A percentile compares a stretch with the other conserved stretches of the same genome.
phyloP scores from a whole-genome alignment of 106 monocot genomes.

The Apostasia shenzhenica region DNA sequence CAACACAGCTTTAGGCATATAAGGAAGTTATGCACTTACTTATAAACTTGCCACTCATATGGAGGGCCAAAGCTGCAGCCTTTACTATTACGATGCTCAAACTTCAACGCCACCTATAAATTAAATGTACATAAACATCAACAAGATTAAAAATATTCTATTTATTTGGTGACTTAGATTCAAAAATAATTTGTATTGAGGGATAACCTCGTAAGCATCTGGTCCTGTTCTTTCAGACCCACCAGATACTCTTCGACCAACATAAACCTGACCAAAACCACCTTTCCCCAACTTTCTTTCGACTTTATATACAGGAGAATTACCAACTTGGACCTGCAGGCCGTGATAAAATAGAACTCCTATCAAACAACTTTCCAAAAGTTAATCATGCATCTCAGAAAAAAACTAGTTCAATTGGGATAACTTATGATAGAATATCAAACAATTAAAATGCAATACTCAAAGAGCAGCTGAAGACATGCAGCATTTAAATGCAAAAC shows the following conservation, averaged over 20 bases:
- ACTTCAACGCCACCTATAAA: constrained; percentile 73
- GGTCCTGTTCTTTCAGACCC: constrained; percentile 82
- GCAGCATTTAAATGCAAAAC: not conserved
- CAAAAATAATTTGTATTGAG: not conserved
- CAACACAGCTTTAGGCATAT: not conserved
- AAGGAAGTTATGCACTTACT: constrained; percentile 34
- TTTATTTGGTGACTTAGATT: not conserved
- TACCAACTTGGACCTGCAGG: constrained; percentile 86
- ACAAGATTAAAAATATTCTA: not conserved
- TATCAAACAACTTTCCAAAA: not conserved
- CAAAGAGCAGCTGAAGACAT: not conserved
- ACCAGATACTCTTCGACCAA: constrained; percentile 85
- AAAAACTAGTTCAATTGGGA: not conserved
- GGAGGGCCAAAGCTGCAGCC: constrained; percentile 91
- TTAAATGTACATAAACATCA: not conserved
- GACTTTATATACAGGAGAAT: constrained; percentile 90
- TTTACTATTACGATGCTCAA: constrained; percentile 88
- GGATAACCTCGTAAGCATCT: constrained; percentile 88
- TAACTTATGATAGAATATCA: too few species aligned
- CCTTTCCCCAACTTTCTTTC: constrained; percentile 99
- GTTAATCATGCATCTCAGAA: not conserved
- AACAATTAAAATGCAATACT: too few species aligned
- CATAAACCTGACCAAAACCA: constrained; percentile 99
- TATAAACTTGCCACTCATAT: constrained; percentile 94
- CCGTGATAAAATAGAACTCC: not conserved